Percentiles rank a stretch among this genome's conserved stretches.
Evolutionary conservation across 768 basidiomycete genomes (phyloP).

Genomic region (Hygrophorus pudorinus): DNA sequence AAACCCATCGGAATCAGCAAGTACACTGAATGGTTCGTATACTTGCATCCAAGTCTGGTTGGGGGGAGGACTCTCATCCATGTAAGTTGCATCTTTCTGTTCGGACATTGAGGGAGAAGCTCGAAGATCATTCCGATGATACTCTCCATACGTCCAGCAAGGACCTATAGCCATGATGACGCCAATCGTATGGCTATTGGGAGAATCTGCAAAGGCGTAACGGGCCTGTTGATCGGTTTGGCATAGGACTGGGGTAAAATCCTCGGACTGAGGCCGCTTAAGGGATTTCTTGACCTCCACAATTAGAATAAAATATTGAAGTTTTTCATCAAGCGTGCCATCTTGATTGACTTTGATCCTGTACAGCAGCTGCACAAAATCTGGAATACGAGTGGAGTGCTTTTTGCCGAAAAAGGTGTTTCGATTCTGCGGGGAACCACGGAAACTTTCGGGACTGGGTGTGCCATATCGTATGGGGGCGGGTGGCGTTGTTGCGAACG

Average conservation of each 20-base stretch:
- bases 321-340: not conserved
- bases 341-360: not conserved
- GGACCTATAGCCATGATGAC: not conserved
- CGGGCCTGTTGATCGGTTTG: not conserved
- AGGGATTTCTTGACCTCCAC: no score
- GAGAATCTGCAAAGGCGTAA: not conserved
- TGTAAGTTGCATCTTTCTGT: not conserved
- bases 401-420: not conserved
- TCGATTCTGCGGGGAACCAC: no score
- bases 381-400: not conserved
- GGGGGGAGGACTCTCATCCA: no score
- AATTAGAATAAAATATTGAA: not conserved
- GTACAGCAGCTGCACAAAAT: not conserved
- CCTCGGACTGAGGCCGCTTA: no score
- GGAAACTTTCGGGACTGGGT: no score
- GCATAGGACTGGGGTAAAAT: no score
- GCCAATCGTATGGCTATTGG: not conserved
- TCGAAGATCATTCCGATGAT: not conserved
- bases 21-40: no score
- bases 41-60: no score
- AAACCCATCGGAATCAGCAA: no score
- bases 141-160: not conserved
- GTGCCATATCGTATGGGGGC: no score
- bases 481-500: no score
- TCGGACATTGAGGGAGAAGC: not conserved